These are phyloP conservation scores for Fusarium sp. DNA, from an alignment of 2,329 filamentous ascomycete genomes.

Conservation along the genomic window DNA sequence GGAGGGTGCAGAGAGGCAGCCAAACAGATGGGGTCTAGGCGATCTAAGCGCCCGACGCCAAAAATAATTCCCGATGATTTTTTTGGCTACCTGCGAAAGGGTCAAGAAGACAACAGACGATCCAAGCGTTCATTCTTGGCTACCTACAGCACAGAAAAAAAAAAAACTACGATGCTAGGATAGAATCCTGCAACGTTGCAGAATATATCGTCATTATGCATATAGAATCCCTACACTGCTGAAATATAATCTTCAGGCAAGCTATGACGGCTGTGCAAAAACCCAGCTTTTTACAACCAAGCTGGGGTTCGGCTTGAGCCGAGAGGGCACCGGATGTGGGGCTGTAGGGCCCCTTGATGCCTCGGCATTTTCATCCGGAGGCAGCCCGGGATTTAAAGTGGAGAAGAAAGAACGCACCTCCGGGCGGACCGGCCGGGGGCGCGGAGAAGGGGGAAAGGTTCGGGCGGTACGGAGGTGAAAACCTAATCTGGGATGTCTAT, in stretches of 20 bases:
- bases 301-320: constrained; percentile 31
- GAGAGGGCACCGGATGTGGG: constrained; percentile 15
- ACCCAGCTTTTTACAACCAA: not conserved
- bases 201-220: constrained; percentile 11
- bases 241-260: constrained; percentile 35
- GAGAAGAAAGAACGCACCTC: constrained; percentile 1
- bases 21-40: constrained; percentile 11
- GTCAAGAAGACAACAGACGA: not conserved
- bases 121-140: not conserved
- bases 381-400: constrained; percentile 32
- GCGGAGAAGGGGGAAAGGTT: constrained; percentile 10
- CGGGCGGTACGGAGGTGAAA: constrained; percentile 23
- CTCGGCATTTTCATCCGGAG: constrained; percentile 17
- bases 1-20: constrained; percentile 29
- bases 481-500: not conserved
- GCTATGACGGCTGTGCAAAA: constrained; percentile 30
- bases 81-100: not conserved
- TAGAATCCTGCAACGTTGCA: not conserved
- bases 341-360: not conserved
- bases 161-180: not conserved
- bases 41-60: constrained; percentile 4
- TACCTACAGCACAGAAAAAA: not conserved
- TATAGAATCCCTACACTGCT: constrained; percentile 31
- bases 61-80: constrained; percentile 3
- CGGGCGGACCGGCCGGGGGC: constrained; percentile 30